Conservation (phyloP, 2,329 filamentous ascomycete species). For the Diplodia intermedia region DNA sequence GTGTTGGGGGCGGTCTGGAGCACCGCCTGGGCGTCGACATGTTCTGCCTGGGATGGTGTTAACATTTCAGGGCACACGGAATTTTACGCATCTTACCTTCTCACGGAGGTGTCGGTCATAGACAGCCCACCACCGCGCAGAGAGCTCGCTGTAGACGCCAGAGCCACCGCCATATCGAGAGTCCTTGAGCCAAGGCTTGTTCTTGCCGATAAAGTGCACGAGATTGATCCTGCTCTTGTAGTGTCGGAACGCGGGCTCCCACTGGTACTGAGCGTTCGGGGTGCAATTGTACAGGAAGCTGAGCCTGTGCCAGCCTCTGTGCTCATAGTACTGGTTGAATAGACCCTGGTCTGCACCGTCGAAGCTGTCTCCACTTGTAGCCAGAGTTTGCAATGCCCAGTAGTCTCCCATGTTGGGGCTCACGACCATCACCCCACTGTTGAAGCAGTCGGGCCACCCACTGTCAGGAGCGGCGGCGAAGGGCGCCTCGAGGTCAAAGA, state of each 20-base stretch:
- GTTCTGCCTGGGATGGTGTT: conserved; percentile 14
- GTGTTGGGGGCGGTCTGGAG: conserved; percentile 27
- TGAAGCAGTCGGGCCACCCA: conserved; percentile 98
- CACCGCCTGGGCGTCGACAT: conserved; percentile 5
- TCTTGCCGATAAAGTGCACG: conserved; percentile 90
- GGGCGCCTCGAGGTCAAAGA: conserved; percentile 71
- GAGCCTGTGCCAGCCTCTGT: conserved; percentile 77
- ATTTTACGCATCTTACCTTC: conserved; percentile 3
- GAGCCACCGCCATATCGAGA: conserved; percentile 57
- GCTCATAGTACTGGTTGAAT: conserved; percentile 90
- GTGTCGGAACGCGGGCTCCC: conserved; percentile 91
- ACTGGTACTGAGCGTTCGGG: conserved; percentile 95
- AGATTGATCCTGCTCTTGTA: conserved; percentile 88
- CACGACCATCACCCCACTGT: conserved; percentile 95
- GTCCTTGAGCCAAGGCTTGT: conserved; percentile 78
- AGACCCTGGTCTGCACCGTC: conserved; percentile 96
- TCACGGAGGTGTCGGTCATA: conserved; percentile 83
- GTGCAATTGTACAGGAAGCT: conserved; percentile 98
- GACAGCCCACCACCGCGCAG: conserved; percentile 90
- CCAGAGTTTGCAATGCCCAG: conserved; percentile 82
- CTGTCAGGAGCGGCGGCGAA: conserved; percentile 87
- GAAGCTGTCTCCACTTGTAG: conserved; percentile 87
- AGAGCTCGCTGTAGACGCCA: conserved; percentile 80
- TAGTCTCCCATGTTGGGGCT: conserved; percentile 87
- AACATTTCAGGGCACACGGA: neutral